Evolutionary conservation across 140 eudicot genomes (phyloP), one percentile per base, ranked within the genome.

Genomic region (Senecio squalidus): DNA sequence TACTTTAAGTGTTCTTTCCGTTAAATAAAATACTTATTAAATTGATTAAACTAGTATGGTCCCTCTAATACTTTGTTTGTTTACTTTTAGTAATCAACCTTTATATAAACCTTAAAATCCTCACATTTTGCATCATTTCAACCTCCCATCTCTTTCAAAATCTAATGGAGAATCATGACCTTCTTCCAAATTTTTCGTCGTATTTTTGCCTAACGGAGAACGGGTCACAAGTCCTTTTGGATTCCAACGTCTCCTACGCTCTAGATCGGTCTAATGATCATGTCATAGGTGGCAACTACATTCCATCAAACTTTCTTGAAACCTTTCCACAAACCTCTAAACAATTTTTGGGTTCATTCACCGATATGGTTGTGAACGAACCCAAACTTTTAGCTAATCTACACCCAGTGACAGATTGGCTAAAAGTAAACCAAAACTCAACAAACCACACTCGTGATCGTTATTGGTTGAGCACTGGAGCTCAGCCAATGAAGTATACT

Each of bases 401-500:
- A 24, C 75, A 68, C 14, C 45, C 55, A 30, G 68, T 47, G n/a
- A 1, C 36, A 2, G 71, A 84, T 21, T 69, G 90, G 86, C 70
- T 74, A 26, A 79, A 61, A 21, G 58, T 62, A 43, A 62, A 68
- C 9, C 79, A 71, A 5, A 74, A 71, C 49, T 15, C 64, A 13
- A 6, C 60, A 23, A 61, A 21, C 44, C 72, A 76, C 1, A 40
- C 62, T 13, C 64, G 72, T 9, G 57, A 71, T 20, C 70, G 65
- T 47, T 61, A 26, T 34, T 70, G 87, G 78, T 80, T 66, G 13
- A 79, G 73, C 54, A 26, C 76, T 9, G 73, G 74, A 53, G 69
- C 84, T 27, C 97, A 74, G 44, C 77, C 82, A 0, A 85, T 80
- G 97, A 89, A 85, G 46, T 67, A 23, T 33, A 52, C 62, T 0